Conservation (phyloP, 441 rosid genomes). For the Manihot esculenta region DNA sequence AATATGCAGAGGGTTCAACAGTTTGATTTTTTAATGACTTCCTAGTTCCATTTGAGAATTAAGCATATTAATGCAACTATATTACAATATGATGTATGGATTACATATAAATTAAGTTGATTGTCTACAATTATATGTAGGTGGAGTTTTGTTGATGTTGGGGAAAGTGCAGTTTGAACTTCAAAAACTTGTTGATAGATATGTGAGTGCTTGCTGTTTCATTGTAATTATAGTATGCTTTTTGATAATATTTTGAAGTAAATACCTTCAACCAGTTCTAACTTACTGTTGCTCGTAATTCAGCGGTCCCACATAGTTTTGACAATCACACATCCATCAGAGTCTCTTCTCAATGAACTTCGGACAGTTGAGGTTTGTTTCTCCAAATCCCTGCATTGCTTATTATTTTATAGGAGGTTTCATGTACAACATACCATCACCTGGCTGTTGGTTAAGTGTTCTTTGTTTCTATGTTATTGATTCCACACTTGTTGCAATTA, state of each 20-base stretch:
- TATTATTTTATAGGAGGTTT: slow-evolving; percentile 5
- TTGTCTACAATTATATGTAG: slow-evolving; percentile 45
- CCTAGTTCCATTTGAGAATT: slow-evolving; percentile 1
- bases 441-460: background rate
- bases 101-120: slow-evolving; percentile 4
- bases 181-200: slow-evolving; percentile 79
- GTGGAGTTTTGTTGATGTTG: slow-evolving; percentile 63
- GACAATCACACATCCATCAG: slow-evolving; percentile 93
- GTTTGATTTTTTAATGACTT: background rate
- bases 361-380: slow-evolving; percentile 92
- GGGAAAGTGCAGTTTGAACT: slow-evolving; percentile 88
- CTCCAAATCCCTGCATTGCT: slow-evolving; percentile 14
- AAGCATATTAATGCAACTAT: background rate
- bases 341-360: slow-evolving; percentile 89
- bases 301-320: slow-evolving; percentile 82
- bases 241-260: slow-evolving; percentile 2
- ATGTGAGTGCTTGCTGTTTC: slow-evolving; percentile 62
- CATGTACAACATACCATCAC: background rate
- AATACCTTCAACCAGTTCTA: slow-evolving; percentile 8
- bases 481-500: background rate
- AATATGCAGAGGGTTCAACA: background rate
- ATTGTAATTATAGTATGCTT: slow-evolving; percentile 9
- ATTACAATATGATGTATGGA: background rate
- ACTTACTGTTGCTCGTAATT: slow-evolving; percentile 26
- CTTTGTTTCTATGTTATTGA: background rate